Evolutionary conservation across 352 stramenopile genomes (phyloP).

Genomic region (Pseudoperonospora humuli): DNA sequence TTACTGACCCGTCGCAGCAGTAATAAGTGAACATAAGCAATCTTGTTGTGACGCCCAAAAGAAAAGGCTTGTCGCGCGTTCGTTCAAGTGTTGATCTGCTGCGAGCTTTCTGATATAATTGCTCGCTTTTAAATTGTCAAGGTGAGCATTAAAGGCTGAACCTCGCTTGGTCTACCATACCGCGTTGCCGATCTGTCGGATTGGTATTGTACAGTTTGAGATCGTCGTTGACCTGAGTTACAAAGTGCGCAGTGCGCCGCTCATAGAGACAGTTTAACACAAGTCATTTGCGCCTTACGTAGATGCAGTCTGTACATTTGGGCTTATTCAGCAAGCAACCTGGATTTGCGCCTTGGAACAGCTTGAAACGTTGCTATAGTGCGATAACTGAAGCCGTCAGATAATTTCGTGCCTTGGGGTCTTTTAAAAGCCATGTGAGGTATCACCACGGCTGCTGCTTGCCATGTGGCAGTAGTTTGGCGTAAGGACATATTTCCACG

Average conservation of each 20-base stretch:
- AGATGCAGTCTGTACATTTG: conserved; percentile 10
- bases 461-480: background rate
- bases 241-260: too few species aligned
- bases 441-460: conserved; percentile 1
- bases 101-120: conserved; percentile 15
- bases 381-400: background rate
- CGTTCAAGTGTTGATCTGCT: conserved; percentile 2
- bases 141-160: background rate
- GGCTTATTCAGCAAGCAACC: conserved; percentile 9
- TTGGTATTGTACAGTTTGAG: background rate
- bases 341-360: conserved; percentile 6
- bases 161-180: conserved; percentile 1
- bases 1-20: background rate
- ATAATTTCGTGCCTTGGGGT: background rate
- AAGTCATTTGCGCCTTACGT: background rate
- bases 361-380: too few species aligned
- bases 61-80: conserved; percentile 7
- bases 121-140: background rate
- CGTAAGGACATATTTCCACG: background rate
- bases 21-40: conserved; percentile 3
- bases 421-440: conserved; percentile 1
- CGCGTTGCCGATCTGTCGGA: background rate
- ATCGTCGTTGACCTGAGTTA: conserved; percentile 1
- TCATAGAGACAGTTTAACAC: conserved; percentile 1
- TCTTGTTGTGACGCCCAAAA: conserved; percentile 7